Base-by-base conservation (phyloP, 2,329 filamentous ascomycete genomes). In the Sclerotinia minor region DNA sequence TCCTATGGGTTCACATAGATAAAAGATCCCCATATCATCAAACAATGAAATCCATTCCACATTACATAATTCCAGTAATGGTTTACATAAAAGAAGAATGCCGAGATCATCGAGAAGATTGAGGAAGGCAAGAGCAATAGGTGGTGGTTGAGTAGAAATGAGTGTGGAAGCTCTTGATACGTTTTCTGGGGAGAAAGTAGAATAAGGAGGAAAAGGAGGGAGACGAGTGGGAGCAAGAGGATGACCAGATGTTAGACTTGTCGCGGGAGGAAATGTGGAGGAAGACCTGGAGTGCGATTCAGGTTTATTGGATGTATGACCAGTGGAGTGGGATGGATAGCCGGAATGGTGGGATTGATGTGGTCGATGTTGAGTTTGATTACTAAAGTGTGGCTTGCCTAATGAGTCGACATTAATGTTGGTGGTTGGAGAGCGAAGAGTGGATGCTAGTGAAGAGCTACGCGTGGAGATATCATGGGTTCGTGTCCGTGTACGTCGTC, bases 31-130 rank as follows among this genome's bases (percentile, higher is more conserved):
- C 57, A 74, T 68, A 26, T 74, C 74, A 49, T 74, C 73, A 35
- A 75, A 64, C 1, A 72, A 19, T 47, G 72, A 71, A 2, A 74
- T 55, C 45, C 71, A 60, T 9, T 71, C 38, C 44, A 71, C 53
- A 45, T 69, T 55, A 5, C 67, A 58, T 41, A 72, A 15, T 32
- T 69, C 67, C 13, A 58, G 41, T 21, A 74, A 57, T 8, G 73
- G 72, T 52, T 58, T 65, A 52, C 69, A 69, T 13, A 75, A 53
- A 3, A 74, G 19, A 24, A 68, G 32, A 38, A 74, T 73, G 7
- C 74, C 73, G 24, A 75, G 49, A 57, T 75, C 74, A 61, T 75
- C 74, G 47, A 74, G 38, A 66, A 72, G 68, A 55, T 74, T 70
- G 47, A 73, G 64, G 17, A 70, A 66, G 60, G 64, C 26, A 19